Evolutionary conservation across 1,284 basidiomycete genomes (phyloP), one percentile per base, ranked within the genome.

Genomic region (Cutaneotrichosporon sp.): DNA sequence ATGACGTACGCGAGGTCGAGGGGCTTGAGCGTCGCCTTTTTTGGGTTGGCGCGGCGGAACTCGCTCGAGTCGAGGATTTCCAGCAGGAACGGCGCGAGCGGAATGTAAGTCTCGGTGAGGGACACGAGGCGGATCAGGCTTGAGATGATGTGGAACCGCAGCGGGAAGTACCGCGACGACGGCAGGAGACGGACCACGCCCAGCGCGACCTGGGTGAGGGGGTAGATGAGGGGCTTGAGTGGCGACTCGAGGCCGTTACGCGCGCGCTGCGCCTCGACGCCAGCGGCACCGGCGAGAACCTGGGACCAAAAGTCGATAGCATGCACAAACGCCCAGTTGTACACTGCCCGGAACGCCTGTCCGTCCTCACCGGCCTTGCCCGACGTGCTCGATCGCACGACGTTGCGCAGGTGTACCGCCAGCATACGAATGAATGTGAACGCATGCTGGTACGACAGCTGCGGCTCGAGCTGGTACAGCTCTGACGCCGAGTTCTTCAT

Each of bases 401-500:
- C 55, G 66, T 88, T 90, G 55, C 96, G 79, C 47, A 99, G 78
- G 68, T 91, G 89, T 57, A 97, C 89, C 1, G 94, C 96, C 37
- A 99, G 83, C 74, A 96, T 92, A 36, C 96, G 85, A 63, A 98
- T 94, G 73, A 94, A 98, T 13, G 87, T 86, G 77, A 98, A 99
- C 1, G 92, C 91, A 65, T 96, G 92, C 63, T 93, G 92, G 75
- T 98, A 98, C 3, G 73, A 70, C 3, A 71, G 60, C 7, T 54
- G 38, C 1, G 71, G 74, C 13, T 88, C 81, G 46, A 93, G 76
- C 60, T 85, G 86, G 77, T 88, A 99, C 2, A 98, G 79, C 72
- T 96, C 92, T 0, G 87, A 87, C 0, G 93, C 93, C 2, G 91
- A 89, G 75, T 98, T 97, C 77, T 99, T 99, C 90, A 97, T 96